Conservation (phyloP, 352 stramenopile species). For the Saprolegnia parasitica region DNA sequence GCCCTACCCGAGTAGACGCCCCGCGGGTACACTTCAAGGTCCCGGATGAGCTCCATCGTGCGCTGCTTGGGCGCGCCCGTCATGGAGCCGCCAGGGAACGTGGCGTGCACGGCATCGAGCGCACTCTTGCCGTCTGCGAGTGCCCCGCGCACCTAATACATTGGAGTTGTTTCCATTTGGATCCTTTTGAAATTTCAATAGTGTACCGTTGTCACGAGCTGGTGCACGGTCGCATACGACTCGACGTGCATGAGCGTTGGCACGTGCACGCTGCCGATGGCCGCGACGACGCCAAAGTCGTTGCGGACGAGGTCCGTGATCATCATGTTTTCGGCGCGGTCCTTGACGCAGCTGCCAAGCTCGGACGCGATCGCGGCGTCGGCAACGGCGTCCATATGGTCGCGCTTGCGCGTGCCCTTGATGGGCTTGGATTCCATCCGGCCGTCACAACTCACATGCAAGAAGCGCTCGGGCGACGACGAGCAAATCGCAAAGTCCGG, state of each 20-base stretch:
- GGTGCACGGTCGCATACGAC: constrained; percentile 95
- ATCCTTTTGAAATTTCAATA: constrained; percentile 16
- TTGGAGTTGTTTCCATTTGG: too few species aligned
- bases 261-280: constrained; percentile 89
- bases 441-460: constrained; percentile 59
- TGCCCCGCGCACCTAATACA: constrained; percentile 69
- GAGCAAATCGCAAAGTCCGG: constrained; percentile 90
- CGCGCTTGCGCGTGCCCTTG: constrained; percentile 89
- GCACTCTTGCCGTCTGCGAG: constrained; percentile 46
- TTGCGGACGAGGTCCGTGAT: constrained; percentile 96
- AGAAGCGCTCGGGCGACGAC: constrained; percentile 95
- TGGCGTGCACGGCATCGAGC: constrained; percentile 90
- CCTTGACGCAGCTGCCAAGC: constrained; percentile 86
- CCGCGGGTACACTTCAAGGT: constrained; percentile 81
- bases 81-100: constrained; percentile 97
- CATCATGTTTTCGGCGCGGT: constrained; percentile 97
- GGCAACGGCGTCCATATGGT: constrained; percentile 33
- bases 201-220: constrained; percentile 91
- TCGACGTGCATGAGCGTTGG: constrained; percentile 93
- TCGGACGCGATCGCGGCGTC: constrained; percentile 63
- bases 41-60: constrained; percentile 94
- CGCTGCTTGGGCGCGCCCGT: constrained; percentile 96
- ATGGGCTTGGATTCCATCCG: constrained; percentile 96
- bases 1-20: constrained; percentile 86
- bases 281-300: constrained; percentile 92